A percentile compares a stretch with the other conserved stretches of the same genome.
These are phyloP conservation scores for Fomitopsis betulina DNA, from an alignment of 1,284 basidiomycete species.

Conservation along the genomic window DNA sequence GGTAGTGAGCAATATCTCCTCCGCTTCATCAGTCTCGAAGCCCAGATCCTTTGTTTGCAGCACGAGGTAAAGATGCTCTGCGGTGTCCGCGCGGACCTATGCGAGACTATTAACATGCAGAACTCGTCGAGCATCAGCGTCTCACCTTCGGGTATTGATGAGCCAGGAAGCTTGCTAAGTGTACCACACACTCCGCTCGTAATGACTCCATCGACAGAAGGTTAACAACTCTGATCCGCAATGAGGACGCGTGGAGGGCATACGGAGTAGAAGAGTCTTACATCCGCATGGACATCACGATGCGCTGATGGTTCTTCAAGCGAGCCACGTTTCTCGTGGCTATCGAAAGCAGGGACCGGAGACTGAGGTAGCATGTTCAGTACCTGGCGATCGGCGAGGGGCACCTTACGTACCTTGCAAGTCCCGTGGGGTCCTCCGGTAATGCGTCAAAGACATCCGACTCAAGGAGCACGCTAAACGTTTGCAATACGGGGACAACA, in stretches of 20 bases:
- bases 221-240: constrained; percentile 49
- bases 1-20: constrained; percentile 77
- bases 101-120: neutral
- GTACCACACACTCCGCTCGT: constrained; percentile 40
- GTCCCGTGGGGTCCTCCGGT: constrained; percentile 39
- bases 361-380: constrained; percentile 25
- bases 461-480: constrained; percentile 68
- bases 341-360: constrained; percentile 43
- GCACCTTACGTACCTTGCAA: constrained; percentile 39
- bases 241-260: neutral
- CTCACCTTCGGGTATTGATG: constrained; percentile 77
- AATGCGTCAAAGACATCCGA: constrained; percentile 51
- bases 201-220: constrained; percentile 51
- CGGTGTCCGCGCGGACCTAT: constrained; percentile 74
- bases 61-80: constrained; percentile 76
- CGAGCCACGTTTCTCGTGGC: constrained; percentile 55
- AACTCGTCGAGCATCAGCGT: neutral
- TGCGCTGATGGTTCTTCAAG: constrained; percentile 76
- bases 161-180: constrained; percentile 56
- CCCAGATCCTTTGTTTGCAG: constrained; percentile 67
- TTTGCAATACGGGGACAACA: constrained; percentile 76
- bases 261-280: constrained; percentile 30
- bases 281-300: constrained; percentile 80
- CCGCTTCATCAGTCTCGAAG: constrained; percentile 62
- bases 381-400: neutral